These are phyloP conservation scores for Globisporangium abappressorium DNA, from an alignment of 352 stramenopile species.

Conservation along the genomic window DNA sequence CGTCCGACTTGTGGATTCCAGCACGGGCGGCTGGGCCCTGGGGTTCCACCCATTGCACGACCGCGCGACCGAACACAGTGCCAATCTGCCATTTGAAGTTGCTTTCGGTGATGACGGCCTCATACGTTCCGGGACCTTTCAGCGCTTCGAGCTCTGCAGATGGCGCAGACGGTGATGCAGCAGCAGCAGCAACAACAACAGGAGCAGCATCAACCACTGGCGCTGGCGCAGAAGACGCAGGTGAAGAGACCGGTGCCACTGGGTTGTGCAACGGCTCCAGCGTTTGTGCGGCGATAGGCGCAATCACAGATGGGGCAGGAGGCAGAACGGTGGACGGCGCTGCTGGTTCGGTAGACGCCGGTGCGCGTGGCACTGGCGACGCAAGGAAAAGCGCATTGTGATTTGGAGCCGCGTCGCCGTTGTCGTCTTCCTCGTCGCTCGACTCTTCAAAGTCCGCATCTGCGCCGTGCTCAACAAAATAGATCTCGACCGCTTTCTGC, in stretches of 20 bases:
- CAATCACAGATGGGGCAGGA: constrained; percentile 36
- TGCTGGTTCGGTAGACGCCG: constrained; percentile 13
- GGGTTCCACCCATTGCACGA: constrained; percentile 76
- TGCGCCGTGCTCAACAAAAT: constrained; percentile 62
- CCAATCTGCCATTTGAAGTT: constrained; percentile 84
- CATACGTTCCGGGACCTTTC: constrained; percentile 66
- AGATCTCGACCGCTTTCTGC: constrained; percentile 77
- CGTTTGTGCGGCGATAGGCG: constrained; percentile 47
- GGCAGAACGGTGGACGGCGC: constrained; percentile 35
- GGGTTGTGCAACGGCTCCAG: constrained; percentile 51
- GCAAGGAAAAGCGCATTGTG: constrained; percentile 32
- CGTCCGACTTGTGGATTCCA: constrained; percentile 83
- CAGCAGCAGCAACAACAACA: background rate
- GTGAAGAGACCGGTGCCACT: constrained; percentile 6
- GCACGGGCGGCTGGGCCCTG: constrained; percentile 57
- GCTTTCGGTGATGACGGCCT: constrained; percentile 73
- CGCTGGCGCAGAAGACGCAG: background rate
- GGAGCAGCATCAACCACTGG: constrained; percentile 5
- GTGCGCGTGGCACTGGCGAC: constrained; percentile 17
- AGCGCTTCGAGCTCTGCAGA: constrained; percentile 41
- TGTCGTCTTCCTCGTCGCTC: constrained; percentile 41
- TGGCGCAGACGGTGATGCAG: constrained; percentile 18
- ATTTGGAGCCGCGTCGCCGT: constrained; percentile 10
- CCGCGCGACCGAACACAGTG: constrained; percentile 77
- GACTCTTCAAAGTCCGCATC: constrained; percentile 40